Evolutionary conservation across 805 yeast genomes (phyloP).

Genomic region (Monosporozyma aerobia): DNA sequence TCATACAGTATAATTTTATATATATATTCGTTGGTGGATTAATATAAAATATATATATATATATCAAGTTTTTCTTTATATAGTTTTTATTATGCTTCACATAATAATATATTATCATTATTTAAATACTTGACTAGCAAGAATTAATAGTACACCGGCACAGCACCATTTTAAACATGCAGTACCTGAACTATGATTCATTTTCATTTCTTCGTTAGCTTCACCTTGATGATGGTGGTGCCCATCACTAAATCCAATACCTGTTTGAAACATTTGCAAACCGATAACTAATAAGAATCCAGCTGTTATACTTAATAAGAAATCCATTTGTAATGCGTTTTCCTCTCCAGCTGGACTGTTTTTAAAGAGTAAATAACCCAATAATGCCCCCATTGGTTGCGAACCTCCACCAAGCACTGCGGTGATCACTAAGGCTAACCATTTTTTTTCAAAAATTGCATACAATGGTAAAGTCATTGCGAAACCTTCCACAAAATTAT

Average conservation of each 20-base stretch:
- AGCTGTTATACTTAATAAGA: conserved; percentile 61
- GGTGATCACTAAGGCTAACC: conserved; percentile 55
- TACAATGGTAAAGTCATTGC: conserved; percentile 87
- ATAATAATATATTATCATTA: conserved; percentile 7
- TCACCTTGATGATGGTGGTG: conserved; percentile 34
- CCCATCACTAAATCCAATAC: conserved; percentile 69
- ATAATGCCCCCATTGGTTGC: conserved; percentile 81
- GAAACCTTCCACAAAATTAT: conserved; percentile 90
- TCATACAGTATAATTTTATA: not conserved
- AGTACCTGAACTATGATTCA: conserved; percentile 27
- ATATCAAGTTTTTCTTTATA: too few relatives aligned
- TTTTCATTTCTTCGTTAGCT: conserved; percentile 15
- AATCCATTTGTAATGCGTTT: conserved; percentile 27
- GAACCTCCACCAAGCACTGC: conserved; percentile 71
- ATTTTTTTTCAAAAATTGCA: conserved; percentile 56
- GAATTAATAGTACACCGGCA: conserved; percentile 24
- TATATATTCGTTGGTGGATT: not conserved
- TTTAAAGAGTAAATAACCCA: conserved; percentile 47
- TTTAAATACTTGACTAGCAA: conserved; percentile 13
- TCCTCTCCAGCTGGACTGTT: conserved; percentile 30
- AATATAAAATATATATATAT: conserved; percentile 1
- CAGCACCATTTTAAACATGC: conserved; percentile 30
- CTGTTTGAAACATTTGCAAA: conserved; percentile 77
- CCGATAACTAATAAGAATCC: conserved; percentile 81
- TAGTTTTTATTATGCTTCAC: too few relatives aligned